Percentiles rank a stretch among this genome's conserved stretches.
These are phyloP conservation scores for Diaporthe citrichinensis DNA, from an alignment of 2,329 filamentous ascomycete species.

Conservation along the genomic window DNA sequence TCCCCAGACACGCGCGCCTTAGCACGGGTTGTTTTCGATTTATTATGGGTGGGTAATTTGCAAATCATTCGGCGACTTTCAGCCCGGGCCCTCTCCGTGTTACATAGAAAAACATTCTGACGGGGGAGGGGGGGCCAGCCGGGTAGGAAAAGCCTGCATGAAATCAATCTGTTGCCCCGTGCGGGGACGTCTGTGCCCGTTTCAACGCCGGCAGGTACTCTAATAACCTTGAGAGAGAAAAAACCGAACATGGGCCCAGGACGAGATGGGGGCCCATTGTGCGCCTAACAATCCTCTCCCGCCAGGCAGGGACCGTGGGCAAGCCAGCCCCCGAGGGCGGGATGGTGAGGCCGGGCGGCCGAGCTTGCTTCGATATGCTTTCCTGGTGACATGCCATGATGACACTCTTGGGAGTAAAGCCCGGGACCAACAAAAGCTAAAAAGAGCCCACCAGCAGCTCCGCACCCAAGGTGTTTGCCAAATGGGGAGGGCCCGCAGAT, in stretches of 20 bases:
- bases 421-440: background rate
- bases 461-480: background rate
- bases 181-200: conserved; percentile 28
- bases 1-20: background rate
- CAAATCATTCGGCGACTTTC: conserved; percentile 6
- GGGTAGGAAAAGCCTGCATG: background rate
- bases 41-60: background rate
- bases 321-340: background rate
- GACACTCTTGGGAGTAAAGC: background rate
- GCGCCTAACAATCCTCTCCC: background rate
- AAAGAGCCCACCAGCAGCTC: background rate
- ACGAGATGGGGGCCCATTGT: background rate
- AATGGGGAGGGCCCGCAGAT: background rate
- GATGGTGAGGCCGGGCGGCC: background rate
- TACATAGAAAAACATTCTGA: background rate
- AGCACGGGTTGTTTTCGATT: conserved; percentile 23
- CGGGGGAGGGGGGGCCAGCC: background rate
- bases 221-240: background rate
- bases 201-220: conserved; percentile 26
- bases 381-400: background rate
- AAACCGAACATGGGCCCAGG: background rate
- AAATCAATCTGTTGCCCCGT: conserved; percentile 28
- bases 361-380: background rate
- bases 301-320: background rate
- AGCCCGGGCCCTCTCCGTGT: background rate